Evolutionary conservation across 306 rosid genomes (phyloP), one percentile per base, ranked within the genome.

Genomic region (Lathyrus oleraceus): DNA sequence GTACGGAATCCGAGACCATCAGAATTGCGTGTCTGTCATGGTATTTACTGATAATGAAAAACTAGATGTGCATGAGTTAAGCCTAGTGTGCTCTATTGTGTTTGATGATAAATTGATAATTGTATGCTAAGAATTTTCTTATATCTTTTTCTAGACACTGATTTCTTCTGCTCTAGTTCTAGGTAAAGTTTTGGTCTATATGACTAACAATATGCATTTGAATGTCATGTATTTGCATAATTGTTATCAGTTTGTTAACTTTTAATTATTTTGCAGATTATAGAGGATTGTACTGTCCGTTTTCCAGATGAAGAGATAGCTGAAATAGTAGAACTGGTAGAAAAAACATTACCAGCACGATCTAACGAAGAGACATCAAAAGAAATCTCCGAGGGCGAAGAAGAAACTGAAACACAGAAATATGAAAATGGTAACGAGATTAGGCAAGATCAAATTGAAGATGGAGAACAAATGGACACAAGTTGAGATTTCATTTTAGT

Each of bases 291-390:
- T 19, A 84, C 74, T 0, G 32, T 1, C 7, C 96, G 92, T 16
- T 83, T 83, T 27, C 81, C 82, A 17, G 86, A 77, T 3, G 81
- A 58, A 19, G 73, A 45, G 69, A n/a, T 74, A 1, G 32, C 62
- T 8, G 92, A 86, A 76, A 76, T 88, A 13, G 65, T 72, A 58
- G 82, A 81, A 68, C 40, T 84, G 83, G 90, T 90, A 56, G 67
- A 16, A 57, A 77, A 78, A 14, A 82, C 78, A 61, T 82, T 88
- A 63, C 87, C 87, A 0, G 53, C 75, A 0, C 76, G 74, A 15
- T 78, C 73, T 14, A 47, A 6, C 8, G 40, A 65, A 30, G 52
- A 5, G 52, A 45, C 19, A 6, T 48, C 62, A 4, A 76, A 69
- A 14, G 86, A 76, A 61, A 65, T 12, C 48, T 48, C 72, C 1